Conservation (phyloP, 2,329 filamentous ascomycete species). For the Ophiocordyceps polyrhachis-furcata region DNA sequence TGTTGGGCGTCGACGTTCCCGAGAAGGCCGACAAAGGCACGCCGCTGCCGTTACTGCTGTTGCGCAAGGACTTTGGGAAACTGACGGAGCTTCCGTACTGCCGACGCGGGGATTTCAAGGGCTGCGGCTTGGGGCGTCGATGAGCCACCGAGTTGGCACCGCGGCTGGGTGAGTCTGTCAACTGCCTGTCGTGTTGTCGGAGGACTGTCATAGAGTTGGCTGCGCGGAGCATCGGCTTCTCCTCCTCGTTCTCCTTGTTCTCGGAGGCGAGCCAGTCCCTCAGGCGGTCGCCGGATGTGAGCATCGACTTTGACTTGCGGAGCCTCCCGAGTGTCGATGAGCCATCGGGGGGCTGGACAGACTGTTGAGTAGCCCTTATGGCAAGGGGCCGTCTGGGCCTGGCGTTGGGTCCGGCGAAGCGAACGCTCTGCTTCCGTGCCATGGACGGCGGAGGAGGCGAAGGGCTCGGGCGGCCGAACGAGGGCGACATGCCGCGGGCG, state of each 20-base stretch:
- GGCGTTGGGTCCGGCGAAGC: slow-evolving; percentile 25
- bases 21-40: slow-evolving; percentile 14
- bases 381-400: slow-evolving; percentile 11
- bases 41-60: slow-evolving; percentile 21
- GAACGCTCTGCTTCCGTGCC: slow-evolving; percentile 33
- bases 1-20: slow-evolving; percentile 5
- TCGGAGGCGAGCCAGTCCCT: slow-evolving; percentile 1
- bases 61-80: slow-evolving; percentile 31
- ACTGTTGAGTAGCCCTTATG: slow-evolving; percentile 8
- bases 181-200: slow-evolving; percentile 10
- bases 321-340: slow-evolving; percentile 24
- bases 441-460: slow-evolving; percentile 9
- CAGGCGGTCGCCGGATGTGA: slow-evolving; percentile 10
- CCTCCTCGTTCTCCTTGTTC: slow-evolving; percentile 12
- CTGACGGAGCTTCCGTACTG: slow-evolving; percentile 14
- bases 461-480: not conserved
- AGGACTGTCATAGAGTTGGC: slow-evolving; percentile 40
- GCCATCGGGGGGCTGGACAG: not conserved
- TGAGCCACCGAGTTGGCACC: slow-evolving; percentile 18
- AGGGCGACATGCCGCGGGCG: slow-evolving; percentile 14
- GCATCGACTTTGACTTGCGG: slow-evolving; percentile 37
- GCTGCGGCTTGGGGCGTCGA: slow-evolving; percentile 17
- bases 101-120: slow-evolving; percentile 21
- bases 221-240: slow-evolving; percentile 15
- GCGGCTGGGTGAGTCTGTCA: slow-evolving; percentile 16